Evolutionary conservation across 352 stramenopile species (phyloP).

Genomic region (Plasmopara muralis): DNA sequence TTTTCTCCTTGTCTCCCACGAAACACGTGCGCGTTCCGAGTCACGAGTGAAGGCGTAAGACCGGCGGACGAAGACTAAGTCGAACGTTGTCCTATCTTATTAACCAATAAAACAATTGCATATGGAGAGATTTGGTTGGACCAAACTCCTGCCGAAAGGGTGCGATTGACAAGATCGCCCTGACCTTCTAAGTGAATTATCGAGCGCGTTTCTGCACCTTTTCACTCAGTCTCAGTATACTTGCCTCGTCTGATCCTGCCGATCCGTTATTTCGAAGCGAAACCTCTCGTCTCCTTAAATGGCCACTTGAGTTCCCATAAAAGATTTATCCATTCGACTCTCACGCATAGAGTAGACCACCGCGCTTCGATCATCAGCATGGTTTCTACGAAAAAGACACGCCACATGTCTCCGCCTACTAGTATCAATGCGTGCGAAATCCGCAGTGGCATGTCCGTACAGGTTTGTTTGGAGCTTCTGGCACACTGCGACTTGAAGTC

Average conservation of each 20-base stretch:
- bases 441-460: slow-evolving; percentile 78
- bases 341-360: slow-evolving; percentile 1
- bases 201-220: slow-evolving; percentile 15
- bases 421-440: slow-evolving; percentile 55
- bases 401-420: slow-evolving; percentile 5
- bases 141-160: slow-evolving; percentile 7
- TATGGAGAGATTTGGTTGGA: slow-evolving; percentile 7
- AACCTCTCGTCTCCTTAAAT: slow-evolving; percentile 9
- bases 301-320: slow-evolving; percentile 8
- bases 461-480: slow-evolving; percentile 24
- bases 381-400: slow-evolving; percentile 35
- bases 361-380: slow-evolving; percentile 11
- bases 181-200: slow-evolving; percentile 6
- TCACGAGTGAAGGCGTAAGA: slow-evolving; percentile 49
- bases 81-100: slow-evolving; percentile 6
- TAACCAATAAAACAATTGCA: slow-evolving; percentile 3
- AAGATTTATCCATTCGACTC: slow-evolving; percentile 15
- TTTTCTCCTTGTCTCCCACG: slow-evolving; percentile 52
- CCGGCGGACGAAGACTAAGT: slow-evolving; percentile 17
- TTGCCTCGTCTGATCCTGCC: slow-evolving; percentile 9
- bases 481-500: background rate
- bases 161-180: slow-evolving; percentile 20
- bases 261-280: slow-evolving; percentile 11
- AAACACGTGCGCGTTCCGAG: slow-evolving; percentile 39
- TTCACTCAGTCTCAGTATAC: slow-evolving; percentile 16